phyloP scores from a whole-genome alignment of 1,284 basidiomycete species.

The Ustilago hordei region DNA sequence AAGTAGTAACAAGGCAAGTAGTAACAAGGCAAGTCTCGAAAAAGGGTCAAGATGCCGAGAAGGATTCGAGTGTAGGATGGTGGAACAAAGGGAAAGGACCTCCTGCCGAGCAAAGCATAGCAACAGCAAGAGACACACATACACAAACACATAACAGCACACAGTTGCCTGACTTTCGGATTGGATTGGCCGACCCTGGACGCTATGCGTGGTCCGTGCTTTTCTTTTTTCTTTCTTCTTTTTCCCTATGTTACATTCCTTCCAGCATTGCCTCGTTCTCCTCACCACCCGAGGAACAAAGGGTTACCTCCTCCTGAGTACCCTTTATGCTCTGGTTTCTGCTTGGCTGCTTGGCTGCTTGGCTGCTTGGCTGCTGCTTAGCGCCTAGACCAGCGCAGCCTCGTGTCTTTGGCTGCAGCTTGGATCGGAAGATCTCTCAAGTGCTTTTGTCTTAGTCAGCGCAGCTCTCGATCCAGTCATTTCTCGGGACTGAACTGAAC shows the following conservation, averaged over 20 bases:
- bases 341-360: neutral
- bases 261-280: neutral
- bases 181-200: neutral
- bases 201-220: slow-evolving; percentile 1
- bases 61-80: too few relatives aligned
- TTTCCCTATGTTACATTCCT: neutral
- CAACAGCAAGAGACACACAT: neutral
- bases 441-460: neutral
- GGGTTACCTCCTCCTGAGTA: too few relatives aligned
- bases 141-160: slow-evolving; percentile 3
- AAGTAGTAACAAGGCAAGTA: neutral
- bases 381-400: neutral
- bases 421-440: neutral
- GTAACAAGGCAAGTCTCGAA: too few relatives aligned
- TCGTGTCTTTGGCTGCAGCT: neutral
- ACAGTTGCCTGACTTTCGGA: slow-evolving; percentile 7
- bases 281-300: too few relatives aligned
- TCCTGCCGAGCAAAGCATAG: neutral
- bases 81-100: too few relatives aligned
- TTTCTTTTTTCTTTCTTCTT: neutral
- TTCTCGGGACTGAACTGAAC: neutral
- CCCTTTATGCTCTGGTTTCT: too few relatives aligned
- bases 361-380: neutral
- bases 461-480: neutral
- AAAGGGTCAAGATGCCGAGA: neutral